phyloP scores from a whole-genome alignment of 2,329 filamentous ascomycete species.

The Ascochyta rabiei region DNA sequence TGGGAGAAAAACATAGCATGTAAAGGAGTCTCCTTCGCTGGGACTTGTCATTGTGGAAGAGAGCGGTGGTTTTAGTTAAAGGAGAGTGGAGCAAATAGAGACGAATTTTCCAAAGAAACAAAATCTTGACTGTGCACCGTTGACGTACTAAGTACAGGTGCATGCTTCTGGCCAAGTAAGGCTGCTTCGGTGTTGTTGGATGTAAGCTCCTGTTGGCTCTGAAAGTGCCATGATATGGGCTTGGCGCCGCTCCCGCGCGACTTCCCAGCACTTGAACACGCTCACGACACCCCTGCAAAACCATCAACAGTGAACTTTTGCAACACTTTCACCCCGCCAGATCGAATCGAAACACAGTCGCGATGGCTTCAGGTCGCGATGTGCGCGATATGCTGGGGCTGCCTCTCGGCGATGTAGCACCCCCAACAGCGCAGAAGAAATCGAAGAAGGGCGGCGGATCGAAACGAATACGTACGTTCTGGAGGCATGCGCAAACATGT shows the following conservation, averaged over 20 bases:
- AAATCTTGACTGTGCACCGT: constrained; percentile 11
- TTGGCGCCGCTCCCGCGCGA: constrained; percentile 12
- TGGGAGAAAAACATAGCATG: constrained; percentile 37
- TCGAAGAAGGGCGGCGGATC: constrained; percentile 65
- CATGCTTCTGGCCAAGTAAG: background rate
- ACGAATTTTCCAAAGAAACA: constrained; percentile 7
- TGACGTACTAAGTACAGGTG: background rate
- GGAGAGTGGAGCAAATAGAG: constrained; percentile 30
- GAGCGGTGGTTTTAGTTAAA: constrained; percentile 28
- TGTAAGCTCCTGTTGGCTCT: background rate
- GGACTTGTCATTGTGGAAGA: constrained; percentile 23
- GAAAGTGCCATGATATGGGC: constrained; percentile 2
- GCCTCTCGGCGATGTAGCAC: constrained; percentile 60
- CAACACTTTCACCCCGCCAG: constrained; percentile 24
- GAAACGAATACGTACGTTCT: constrained; percentile 59
- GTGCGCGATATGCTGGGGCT: constrained; percentile 88
- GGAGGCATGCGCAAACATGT: constrained; percentile 5
- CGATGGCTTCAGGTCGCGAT: constrained; percentile 59
- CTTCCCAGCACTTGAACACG: constrained; percentile 4
- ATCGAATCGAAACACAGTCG: constrained; percentile 25
- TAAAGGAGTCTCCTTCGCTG: constrained; percentile 31
- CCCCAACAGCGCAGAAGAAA: constrained; percentile 69
- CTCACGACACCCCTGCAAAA: constrained; percentile 31
- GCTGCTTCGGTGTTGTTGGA: background rate
- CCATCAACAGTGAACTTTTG: constrained; percentile 34